These are phyloP conservation scores for Melanomma pulvis-pyrius DNA, from an alignment of 495 filamentous ascomycete genomes.

Conservation along the genomic window DNA sequence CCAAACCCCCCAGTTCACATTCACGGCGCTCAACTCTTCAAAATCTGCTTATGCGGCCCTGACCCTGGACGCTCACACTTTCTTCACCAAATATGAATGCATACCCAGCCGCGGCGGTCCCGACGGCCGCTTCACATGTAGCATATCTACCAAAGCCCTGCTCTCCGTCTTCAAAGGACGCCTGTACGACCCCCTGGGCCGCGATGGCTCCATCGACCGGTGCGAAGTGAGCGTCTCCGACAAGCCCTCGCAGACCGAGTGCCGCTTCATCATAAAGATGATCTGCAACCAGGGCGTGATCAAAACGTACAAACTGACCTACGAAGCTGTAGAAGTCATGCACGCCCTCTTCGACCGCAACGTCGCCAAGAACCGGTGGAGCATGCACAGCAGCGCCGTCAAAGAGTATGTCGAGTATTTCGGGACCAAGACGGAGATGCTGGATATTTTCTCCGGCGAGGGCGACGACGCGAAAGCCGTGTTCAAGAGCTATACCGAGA, in stretches of 20 bases:
- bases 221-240: slow-evolving; percentile 87
- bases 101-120: slow-evolving; percentile 45
- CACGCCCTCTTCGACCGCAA: slow-evolving; percentile 83
- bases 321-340: slow-evolving; percentile 77
- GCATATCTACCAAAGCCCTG: slow-evolving; percentile 74
- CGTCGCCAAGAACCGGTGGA: slow-evolving; percentile 74
- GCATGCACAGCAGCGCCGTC: slow-evolving; percentile 70
- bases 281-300: slow-evolving; percentile 89
- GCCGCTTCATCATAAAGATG: slow-evolving; percentile 79
- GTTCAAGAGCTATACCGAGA: slow-evolving; percentile 96
- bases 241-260: slow-evolving; percentile 68
- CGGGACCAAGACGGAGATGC: slow-evolving; percentile 82
- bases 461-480: slow-evolving; percentile 64
- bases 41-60: slow-evolving; percentile 91
- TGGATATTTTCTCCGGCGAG: slow-evolving; percentile 80
- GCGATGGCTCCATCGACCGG: slow-evolving; percentile 77
- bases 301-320: slow-evolving; percentile 89
- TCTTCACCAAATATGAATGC: slow-evolving; percentile 80
- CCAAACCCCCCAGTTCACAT: slow-evolving; percentile 65
- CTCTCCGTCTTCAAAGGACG: slow-evolving; percentile 74
- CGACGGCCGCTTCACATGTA: slow-evolving; percentile 69
- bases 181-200: slow-evolving; percentile 62
- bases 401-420: slow-evolving; percentile 91
- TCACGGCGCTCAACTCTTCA: slow-evolving; percentile 87
- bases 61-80: slow-evolving; percentile 68